Evolutionary conservation across 1,139 yeast genomes (phyloP), one percentile per base, ranked within the genome.

Genomic region (Spathaspora sp.): DNA sequence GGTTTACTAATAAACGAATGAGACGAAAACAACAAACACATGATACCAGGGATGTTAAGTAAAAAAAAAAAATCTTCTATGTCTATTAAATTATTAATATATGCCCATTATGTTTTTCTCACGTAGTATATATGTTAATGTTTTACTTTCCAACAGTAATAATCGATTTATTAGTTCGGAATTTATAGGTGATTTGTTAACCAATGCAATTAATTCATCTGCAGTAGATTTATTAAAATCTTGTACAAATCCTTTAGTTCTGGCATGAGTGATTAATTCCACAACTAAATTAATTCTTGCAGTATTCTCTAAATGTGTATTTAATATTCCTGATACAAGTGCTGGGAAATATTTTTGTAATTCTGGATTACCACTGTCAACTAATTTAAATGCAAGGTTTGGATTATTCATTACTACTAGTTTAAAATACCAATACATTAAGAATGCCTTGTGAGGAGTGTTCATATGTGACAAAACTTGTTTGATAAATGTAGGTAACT

Each of bases 1-100:
- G 72, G 72, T 65, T 65, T 44, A 63, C 68, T 2, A 66, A 65
- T 43, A 64, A 60, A 43, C 52, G 70, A 45, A 61, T 61, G 64
- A 55, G 68, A 13, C 41, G 60, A 1, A 61, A 62, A 37, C 41
- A 62, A 31, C 41, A 31, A 36, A 40, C 18, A n/a, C 29, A 13
- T 15, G n/a, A 29, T 29, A n/a, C 4, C 4, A 29, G 8, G 17
- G 2, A 31, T 31, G 36, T 7, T 31, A 13, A n/a, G 4, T 13
- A 31, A 4, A 9, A 6, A 7, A 13, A 29, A 29, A n/a, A n/a
- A n/a, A 27, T 9, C 3, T n/a, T 31, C 15, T 13, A 13, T 31
- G 15, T 31, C 6, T 31, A 15, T 31, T 13, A 29, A n/a, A n/a
- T 13, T 7, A 25, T 29, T n/a, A n/a, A 15, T 15, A 7, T 7